Evolutionary conservation across 2,329 filamentous ascomycete species (phyloP).

Genomic region (Monilinia laxa): DNA sequence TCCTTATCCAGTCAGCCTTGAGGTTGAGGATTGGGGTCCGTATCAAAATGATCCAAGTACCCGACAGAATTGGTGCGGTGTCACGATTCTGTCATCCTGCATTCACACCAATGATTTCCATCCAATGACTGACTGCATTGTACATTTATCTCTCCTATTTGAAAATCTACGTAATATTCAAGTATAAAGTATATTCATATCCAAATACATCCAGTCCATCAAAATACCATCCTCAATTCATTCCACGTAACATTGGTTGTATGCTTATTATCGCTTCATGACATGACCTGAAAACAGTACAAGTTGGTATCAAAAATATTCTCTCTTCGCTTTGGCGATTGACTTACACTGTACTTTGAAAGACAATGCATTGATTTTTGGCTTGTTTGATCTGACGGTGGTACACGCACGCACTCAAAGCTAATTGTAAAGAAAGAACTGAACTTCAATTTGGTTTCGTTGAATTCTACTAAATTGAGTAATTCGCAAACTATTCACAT

Average conservation of each 20-base stretch:
- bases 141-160: too few species aligned
- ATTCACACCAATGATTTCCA: background rate
- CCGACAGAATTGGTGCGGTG: background rate
- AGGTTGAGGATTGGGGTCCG: slow-evolving; percentile 8
- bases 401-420: slow-evolving; percentile 5
- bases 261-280: too few species aligned
- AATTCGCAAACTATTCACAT: too few species aligned
- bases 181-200: background rate
- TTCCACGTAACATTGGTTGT: too few species aligned
- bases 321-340: background rate
- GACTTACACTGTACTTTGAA: slow-evolving; percentile 1
- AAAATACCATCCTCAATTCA: too few species aligned
- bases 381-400: slow-evolving; percentile 19
- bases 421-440: too few species aligned
- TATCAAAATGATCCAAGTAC: slow-evolving; percentile 5
- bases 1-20: background rate
- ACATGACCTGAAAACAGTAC: too few species aligned
- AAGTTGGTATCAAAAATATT: too few species aligned
- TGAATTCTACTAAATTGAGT: background rate
- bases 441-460: too few species aligned
- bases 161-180: too few species aligned
- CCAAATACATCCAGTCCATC: too few species aligned
- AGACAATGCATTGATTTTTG: slow-evolving; percentile 20
- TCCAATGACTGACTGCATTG: background rate
- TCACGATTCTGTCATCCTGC: too few species aligned